Base-by-base conservation (phyloP, 2,329 filamentous ascomycete species). In the Penicillium vulpinum region DNA sequence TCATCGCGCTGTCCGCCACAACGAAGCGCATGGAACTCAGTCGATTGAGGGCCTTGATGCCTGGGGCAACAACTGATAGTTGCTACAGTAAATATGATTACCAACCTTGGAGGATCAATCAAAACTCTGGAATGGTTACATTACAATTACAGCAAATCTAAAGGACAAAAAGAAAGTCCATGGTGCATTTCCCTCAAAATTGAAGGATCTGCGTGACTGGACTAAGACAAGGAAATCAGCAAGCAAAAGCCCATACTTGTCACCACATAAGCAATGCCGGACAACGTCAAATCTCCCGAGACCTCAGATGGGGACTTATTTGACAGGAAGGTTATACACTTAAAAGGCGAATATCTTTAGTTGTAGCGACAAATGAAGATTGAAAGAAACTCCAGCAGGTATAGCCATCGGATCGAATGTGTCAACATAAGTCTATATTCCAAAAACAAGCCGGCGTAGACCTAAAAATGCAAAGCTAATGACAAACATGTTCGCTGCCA, bases 1-100 rank as follows among this genome's bases (percentile, higher is more conserved):
- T 62, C 57, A 62, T 55, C 65, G 59, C 62, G 62, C 63, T 64
- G 64, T 67, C 68, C 66, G 61, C 65, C 58, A 62, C 62, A 63
- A 55, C 73, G 73, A 75, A 75, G 62, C 67, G 53, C 51, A 73
- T 75, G 73, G 73, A 75, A 75, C 54, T 70, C 60, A 58, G 67
- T 74, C 66, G 70, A 73, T 61, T 39, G 41, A 41, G 10, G n/a
- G 60, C 60, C 59, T 60, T 56, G 38, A 39, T 65, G 58, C 60
- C 61, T 63, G 49, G 41, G 46, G 35, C 29, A 31, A 22, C 33
- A 5, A 2, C 15, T 5, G 16, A 22, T 47, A 43, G 13, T 36
- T 41, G 38, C 46, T n/a, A 51, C 28, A 16, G 28, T 31, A 22
- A 22, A 45, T 22, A 33, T 45, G 43, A 15, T 46, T 33, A 33